Conservation (phyloP, 2,329 filamentous ascomycete species). For the Alternaria arbusti region DNA sequence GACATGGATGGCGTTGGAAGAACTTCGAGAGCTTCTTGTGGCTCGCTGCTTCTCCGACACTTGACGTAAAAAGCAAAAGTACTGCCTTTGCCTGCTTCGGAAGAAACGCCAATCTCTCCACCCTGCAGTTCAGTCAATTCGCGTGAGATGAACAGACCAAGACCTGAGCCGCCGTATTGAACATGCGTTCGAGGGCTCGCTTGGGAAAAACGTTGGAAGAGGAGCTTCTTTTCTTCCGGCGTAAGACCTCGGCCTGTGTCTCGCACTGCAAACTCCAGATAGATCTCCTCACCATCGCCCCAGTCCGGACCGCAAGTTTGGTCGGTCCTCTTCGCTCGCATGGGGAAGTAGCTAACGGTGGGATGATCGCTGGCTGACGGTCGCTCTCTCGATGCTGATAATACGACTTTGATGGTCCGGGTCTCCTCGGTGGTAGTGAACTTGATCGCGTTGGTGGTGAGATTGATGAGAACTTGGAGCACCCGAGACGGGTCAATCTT, state of each 20-base stretch:
- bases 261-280: constrained; percentile 74
- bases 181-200: constrained; percentile 77
- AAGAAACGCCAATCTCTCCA: constrained; percentile 77
- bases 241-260: constrained; percentile 79
- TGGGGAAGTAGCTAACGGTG: constrained; percentile 67
- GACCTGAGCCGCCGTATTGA: constrained; percentile 78
- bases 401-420: constrained; percentile 69
- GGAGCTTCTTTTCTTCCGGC: constrained; percentile 71
- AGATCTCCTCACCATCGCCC: constrained; percentile 71
- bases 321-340: constrained; percentile 57
- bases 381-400: constrained; percentile 67
- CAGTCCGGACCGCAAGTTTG: constrained; percentile 65
- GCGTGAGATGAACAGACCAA: constrained; percentile 80
- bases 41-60: constrained; percentile 62
- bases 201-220: constrained; percentile 82
- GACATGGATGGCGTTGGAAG: constrained; percentile 31
- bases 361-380: constrained; percentile 53
- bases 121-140: constrained; percentile 82
- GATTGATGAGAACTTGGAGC: constrained; percentile 75
- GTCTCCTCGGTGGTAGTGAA: constrained; percentile 72
- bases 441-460: constrained; percentile 82
- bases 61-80: constrained; percentile 81
- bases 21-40: constrained; percentile 39
- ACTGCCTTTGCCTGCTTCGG: constrained; percentile 70
- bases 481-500: constrained; percentile 77